Evolutionary conservation across 1,284 basidiomycete species (phyloP).

Genomic region (Ganoderma meredithae): DNA sequence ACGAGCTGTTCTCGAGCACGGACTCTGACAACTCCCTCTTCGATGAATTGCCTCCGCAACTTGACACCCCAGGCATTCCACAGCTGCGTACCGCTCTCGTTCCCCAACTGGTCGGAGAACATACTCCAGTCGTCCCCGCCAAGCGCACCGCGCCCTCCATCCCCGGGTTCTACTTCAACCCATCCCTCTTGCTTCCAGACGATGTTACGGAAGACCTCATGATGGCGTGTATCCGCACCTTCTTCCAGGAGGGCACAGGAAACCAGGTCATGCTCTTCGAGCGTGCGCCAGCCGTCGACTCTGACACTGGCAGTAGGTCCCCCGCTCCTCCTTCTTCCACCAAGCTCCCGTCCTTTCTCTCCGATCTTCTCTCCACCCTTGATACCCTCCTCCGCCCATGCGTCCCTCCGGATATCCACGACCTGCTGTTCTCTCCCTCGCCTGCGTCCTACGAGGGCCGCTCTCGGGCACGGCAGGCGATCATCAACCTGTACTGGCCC

Average conservation of each 20-base stretch:
- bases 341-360: slow-evolving; percentile 63
- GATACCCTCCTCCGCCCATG: slow-evolving; percentile 54
- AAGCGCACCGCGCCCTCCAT: slow-evolving; percentile 57
- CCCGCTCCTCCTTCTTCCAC: neutral
- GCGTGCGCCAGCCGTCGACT: slow-evolving; percentile 43
- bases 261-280: slow-evolving; percentile 86
- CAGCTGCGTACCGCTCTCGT: slow-evolving; percentile 8
- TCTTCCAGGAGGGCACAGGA: slow-evolving; percentile 57
- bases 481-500: slow-evolving; percentile 80
- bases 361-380: slow-evolving; percentile 59
- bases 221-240: slow-evolving; percentile 61
- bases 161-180: slow-evolving; percentile 68
- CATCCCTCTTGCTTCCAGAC: slow-evolving; percentile 55
- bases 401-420: slow-evolving; percentile 56
- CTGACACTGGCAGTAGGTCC: slow-evolving; percentile 6
- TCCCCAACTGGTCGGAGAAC: slow-evolving; percentile 10
- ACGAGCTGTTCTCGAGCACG: slow-evolving; percentile 22
- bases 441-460: slow-evolving; percentile 36
- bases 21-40: slow-evolving; percentile 51
- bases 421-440: slow-evolving; percentile 58
- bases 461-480: slow-evolving; percentile 71
- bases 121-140: slow-evolving; percentile 33
- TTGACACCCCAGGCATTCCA: slow-evolving; percentile 13
- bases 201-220: slow-evolving; percentile 59
- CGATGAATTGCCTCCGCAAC: slow-evolving; percentile 40